Conservation (phyloP, 163 green algal genomes). For the Scenedesmus sp. region DNA sequence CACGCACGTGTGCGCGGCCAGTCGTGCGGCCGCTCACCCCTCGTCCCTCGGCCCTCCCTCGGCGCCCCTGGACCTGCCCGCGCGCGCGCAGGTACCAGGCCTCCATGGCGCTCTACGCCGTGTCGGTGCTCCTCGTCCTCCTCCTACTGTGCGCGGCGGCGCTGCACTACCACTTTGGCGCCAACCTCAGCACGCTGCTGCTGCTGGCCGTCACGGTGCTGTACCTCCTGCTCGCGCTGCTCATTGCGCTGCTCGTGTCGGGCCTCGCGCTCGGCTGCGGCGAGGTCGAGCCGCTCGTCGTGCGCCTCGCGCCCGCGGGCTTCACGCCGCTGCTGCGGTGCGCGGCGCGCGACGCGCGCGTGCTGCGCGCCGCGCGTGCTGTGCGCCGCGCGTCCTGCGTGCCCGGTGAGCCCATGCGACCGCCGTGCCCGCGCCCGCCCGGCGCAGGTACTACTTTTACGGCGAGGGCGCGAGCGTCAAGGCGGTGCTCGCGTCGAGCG, state of each 20-base stretch:
- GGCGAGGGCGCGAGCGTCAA: conserved; percentile 20
- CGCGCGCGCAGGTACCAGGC: background rate
- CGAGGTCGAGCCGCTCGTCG: conserved; percentile 34
- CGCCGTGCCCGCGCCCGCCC: background rate
- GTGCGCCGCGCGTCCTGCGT: background rate
- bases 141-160: conserved; percentile 29
- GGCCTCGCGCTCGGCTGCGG: conserved; percentile 41
- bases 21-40: no score
- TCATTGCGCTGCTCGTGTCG: conserved; percentile 41
- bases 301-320: conserved; percentile 5
- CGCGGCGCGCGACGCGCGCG: background rate
- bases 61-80: no score
- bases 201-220: conserved; percentile 12
- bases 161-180: conserved; percentile 54
- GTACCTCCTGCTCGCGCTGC: conserved; percentile 42
- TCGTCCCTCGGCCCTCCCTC: no score
- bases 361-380: background rate
- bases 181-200: conserved; percentile 30
- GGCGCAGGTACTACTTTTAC: conserved; percentile 49
- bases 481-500: conserved; percentile 37
- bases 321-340: conserved; percentile 21
- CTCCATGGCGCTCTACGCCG: conserved; percentile 41
- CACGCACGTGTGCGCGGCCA: no score
- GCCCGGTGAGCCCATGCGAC: background rate
- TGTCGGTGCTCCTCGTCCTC: conserved; percentile 43